Evolutionary conservation across 805 yeast genomes (phyloP), one percentile per base, ranked within the genome.

Genomic region (Saccharomyces cerevisiae): DNA sequence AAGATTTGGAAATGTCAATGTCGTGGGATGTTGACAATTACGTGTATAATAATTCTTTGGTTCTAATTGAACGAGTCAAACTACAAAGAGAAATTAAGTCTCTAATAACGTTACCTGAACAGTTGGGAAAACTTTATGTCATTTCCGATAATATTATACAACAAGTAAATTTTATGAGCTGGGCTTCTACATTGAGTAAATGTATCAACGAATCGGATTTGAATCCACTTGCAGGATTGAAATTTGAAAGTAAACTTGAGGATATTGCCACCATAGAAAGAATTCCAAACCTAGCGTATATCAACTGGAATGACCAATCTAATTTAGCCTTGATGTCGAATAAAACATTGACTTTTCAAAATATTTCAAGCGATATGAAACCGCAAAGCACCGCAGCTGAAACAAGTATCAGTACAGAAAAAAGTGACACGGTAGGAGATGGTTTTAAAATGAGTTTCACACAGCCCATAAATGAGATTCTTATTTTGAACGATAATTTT

Each of bases 1-100:
- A 69, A 47, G 75, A 73, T 53, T 53, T 60, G 14, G 69, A 65
- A 24, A 55, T 64, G 14, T 55, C 68, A 0, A 76, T 76, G 79
- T 68, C 65, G 48, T 74, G 74, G 75, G 66, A 62, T 47, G n/a
- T 49, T 1, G 59, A 57, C 1, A 55, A 61, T 1, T 66, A 59
- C 32, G 53, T 57, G 26, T 57, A 62, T n/a, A 61, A 65, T 41
- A 59, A 62, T 49, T 64, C 71, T 1, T 54, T 68, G 27, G 61
- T 55, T 0, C 22, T 63, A 17, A 36, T 66, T 9, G 69, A 65
- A 58, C 50, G 50, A 3, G 46, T 64, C 4, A 49, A 52, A n/a
- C 21, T 60, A 14, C 49, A 50, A 30, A 32, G 46, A 11, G 54
- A 57, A 13, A 4, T 57, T 4, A 48, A 53, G 4, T 48, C 47